phyloP scores from a whole-genome alignment of 768 basidiomycete genomes.

The Leucocoprinus leucothites region DNA sequence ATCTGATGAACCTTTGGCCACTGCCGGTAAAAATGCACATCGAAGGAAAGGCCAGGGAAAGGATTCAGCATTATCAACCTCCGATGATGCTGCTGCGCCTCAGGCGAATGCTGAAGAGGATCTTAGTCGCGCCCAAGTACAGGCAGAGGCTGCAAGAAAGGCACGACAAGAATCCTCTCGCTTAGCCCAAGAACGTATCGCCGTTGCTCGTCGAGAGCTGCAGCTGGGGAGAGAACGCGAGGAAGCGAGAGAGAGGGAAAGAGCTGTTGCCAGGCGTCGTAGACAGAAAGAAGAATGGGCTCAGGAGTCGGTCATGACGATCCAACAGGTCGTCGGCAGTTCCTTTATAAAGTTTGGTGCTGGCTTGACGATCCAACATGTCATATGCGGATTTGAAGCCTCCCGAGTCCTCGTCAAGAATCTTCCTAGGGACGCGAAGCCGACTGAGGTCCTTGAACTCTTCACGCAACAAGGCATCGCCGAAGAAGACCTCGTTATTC shows the following conservation, averaged over 20 bases:
- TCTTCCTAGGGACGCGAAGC: slow-evolving; percentile 12
- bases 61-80: not conserved
- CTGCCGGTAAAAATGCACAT: not conserved
- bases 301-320: slow-evolving; percentile 6
- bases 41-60: not conserved
- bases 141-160: not conserved
- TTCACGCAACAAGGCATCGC: slow-evolving; percentile 14
- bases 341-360: slow-evolving; percentile 21
- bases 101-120: not conserved
- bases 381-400: slow-evolving; percentile 17
- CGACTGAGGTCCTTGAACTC: slow-evolving; percentile 13
- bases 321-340: slow-evolving; percentile 8
- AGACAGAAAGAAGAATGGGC: slow-evolving; percentile 9
- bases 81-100: not conserved
- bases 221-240: not conserved
- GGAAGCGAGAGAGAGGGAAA: slow-evolving; percentile 1
- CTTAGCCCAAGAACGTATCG: not conserved
- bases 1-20: no score
- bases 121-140: not conserved
- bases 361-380: slow-evolving; percentile 12
- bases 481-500: not conserved
- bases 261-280: not conserved
- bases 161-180: no score
- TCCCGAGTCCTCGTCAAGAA: slow-evolving; percentile 15
- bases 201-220: not conserved